phyloP scores from a whole-genome alignment of 352 stramenopile genomes.

The Elongisporangium undulatum region DNA sequence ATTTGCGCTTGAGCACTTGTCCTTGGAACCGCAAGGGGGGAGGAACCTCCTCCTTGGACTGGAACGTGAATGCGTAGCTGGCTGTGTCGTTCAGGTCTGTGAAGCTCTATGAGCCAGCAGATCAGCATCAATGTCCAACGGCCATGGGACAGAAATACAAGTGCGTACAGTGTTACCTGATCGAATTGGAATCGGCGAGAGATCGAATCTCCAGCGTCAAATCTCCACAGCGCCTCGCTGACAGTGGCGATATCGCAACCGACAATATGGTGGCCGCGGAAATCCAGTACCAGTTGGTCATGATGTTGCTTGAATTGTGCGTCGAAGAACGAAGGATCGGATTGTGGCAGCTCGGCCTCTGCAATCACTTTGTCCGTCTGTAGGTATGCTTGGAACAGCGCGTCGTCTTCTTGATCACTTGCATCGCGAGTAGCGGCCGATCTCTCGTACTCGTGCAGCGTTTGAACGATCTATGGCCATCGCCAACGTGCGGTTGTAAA shows the following conservation, averaged over 20 bases:
- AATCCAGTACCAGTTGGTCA: not conserved
- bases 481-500: not conserved
- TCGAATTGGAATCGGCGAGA: not conserved
- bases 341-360: not conserved
- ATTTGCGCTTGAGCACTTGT: not conserved
- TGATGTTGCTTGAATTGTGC: not conserved
- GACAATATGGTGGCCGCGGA: not conserved
- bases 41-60: not conserved
- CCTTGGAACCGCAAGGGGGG: not conserved
- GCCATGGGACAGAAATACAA: not conserved
- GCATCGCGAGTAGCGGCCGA: not conserved
- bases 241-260: not conserved
- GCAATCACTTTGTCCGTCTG: not conserved
- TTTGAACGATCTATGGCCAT: not conserved
- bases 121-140: too few species aligned
- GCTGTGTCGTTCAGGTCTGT: not conserved
- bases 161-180: not conserved
- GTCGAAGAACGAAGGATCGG: not conserved
- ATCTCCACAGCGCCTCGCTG: not conserved
- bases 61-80: not conserved
- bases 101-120: not conserved
- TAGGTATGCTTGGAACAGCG: not conserved
- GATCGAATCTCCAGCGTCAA: not conserved
- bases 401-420: not conserved
- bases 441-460: not conserved